Base-by-base conservation (phyloP, 2,329 filamentous ascomycete genomes). In the Colletotrichum costaricense region DNA sequence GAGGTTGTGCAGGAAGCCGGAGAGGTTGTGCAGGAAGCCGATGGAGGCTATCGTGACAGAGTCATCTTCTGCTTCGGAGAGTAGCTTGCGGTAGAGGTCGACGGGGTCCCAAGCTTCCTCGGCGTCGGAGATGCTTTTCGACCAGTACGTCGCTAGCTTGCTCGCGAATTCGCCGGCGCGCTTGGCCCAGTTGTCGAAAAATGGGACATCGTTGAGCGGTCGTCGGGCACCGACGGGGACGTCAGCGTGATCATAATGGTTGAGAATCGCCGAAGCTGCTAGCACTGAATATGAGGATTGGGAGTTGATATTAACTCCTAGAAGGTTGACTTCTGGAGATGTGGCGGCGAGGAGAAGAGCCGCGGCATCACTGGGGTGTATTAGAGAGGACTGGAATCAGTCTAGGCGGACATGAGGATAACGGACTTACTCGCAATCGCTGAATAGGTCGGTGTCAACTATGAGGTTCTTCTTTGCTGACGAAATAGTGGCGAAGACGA, bases 1-100 rank as follows among this genome's bases (percentile, higher is more conserved):
- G 0, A 89, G 82, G 74, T 85, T 87, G 30, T 83, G 82, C 6
- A 88, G 79, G 72, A 87, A 86, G 1, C 86, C 86, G 46, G 87
- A 87, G 0, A 89, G 82, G 74, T 85, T 87, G 30, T 83, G 82
- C 6, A 88, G 79, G 72, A 87, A 86, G 1, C 86, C 86, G 46
- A 87, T 81, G 1, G 83, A 86, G 4, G 81, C 82, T 49, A 88
- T 81, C 4, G 85, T 87, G 2, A 88, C 80, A 67, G 84, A 86
- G 0, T 49, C 33, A 52, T 87, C 82, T 4, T 80, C 79, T 0
- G 83, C 80, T 22, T 81, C 80, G 1, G 84, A 78, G 0, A 88
- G 78, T 0, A 82, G 74, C 73, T 82, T 83, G 7, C 87, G 84
- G 75, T 88, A 88, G 7, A 88, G 77, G 1, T 77, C 75, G 1